These are phyloP conservation scores for Rhizophagus clarus DNA, from an alignment of 192 early-diverging fungal genomes.

Conservation along the genomic window DNA sequence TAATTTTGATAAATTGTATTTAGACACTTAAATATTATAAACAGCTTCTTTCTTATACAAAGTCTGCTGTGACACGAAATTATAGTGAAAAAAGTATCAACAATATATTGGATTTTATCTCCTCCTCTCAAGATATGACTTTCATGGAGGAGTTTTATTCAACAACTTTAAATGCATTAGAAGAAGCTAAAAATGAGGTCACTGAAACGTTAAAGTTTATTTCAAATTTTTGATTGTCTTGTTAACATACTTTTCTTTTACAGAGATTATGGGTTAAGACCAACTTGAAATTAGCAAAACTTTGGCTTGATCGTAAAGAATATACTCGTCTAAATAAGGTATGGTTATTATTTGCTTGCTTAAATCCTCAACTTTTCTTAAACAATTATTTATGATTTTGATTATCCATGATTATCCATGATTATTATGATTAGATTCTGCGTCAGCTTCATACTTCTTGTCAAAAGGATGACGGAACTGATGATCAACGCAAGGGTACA, in stretches of 20 bases:
- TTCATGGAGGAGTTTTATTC: slow-evolving; percentile 87
- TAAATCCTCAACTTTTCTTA: not conserved
- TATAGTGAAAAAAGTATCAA: slow-evolving; percentile 92
- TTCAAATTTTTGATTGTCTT: not conserved
- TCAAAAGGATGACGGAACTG: slow-evolving; percentile 78
- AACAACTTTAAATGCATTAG: slow-evolving; percentile 68
- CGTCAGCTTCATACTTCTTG: slow-evolving; percentile 73
- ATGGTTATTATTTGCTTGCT: not conserved
- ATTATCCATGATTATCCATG: too few species aligned
- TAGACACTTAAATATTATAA: slow-evolving; percentile 76
- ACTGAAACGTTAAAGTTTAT: not conserved
- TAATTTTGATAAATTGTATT: not conserved
- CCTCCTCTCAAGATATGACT: slow-evolving; percentile 70
- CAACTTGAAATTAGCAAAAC: slow-evolving; percentile 83
- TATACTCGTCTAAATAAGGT: slow-evolving; percentile 73
- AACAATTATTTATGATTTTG: not conserved
- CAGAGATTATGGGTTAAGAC: slow-evolving; percentile 84
- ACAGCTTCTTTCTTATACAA: slow-evolving; percentile 73
- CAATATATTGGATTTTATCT: slow-evolving; percentile 83
- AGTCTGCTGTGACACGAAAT: slow-evolving; percentile 79
- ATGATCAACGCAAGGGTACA: slow-evolving; percentile 91
- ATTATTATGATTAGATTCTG: slow-evolving; percentile 60
- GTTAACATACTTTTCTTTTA: not conserved
- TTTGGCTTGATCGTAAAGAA: slow-evolving; percentile 83
- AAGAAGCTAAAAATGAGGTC: slow-evolving; percentile 84